phyloP scores from a whole-genome alignment of 176 grass and related monocot genomes.

The Musa beccarii region DNA sequence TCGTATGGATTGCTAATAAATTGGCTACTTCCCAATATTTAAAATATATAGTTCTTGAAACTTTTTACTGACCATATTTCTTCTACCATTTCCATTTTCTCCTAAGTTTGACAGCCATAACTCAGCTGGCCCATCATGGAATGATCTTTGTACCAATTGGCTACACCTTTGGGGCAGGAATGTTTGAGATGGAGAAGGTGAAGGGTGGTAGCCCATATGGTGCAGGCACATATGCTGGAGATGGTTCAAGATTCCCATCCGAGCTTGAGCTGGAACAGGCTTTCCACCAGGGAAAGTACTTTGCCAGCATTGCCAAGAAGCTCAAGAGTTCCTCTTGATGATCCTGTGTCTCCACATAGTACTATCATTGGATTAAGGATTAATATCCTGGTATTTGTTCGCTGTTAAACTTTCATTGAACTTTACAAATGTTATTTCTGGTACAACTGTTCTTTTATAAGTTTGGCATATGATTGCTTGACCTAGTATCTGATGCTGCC shows the following conservation, averaged over 20 bases:
- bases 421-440: too few relatives aligned
- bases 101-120: conserved; percentile 53
- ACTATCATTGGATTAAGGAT: background rate
- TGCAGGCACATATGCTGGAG: conserved; percentile 49
- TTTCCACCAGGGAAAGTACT: conserved; percentile 71
- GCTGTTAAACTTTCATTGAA: background rate
- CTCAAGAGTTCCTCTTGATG: conserved; percentile 43
- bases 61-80: conserved; percentile 2
- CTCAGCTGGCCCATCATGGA: conserved; percentile 64
- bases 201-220: conserved; percentile 71
- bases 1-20: background rate
- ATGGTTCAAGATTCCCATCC: conserved; percentile 49
- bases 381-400: background rate
- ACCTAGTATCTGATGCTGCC: too few relatives aligned
- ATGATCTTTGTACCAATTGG: conserved; percentile 75
- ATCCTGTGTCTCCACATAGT: background rate
- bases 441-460: background rate
- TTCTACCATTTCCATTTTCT: background rate
- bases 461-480: background rate
- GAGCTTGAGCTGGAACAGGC: conserved; percentile 62
- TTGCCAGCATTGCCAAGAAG: conserved; percentile 62
- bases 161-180: conserved; percentile 65
- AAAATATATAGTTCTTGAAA: background rate
- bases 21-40: conserved; percentile 9
- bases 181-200: conserved; percentile 59